Evolutionary conservation across 768 basidiomycete genomes (phyloP).

Genomic region (Suillus subluteus): DNA sequence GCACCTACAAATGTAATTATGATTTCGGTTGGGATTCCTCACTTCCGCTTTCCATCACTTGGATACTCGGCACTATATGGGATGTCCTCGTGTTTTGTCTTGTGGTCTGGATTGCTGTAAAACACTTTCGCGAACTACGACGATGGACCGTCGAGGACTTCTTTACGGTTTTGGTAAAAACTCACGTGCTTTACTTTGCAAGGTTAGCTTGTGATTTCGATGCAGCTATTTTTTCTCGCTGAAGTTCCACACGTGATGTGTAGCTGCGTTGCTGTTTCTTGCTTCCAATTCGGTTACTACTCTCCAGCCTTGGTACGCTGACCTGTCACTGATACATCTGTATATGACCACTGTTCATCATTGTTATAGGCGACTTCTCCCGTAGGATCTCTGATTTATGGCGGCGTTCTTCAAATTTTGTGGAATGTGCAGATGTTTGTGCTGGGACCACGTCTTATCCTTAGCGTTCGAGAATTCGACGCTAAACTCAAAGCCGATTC

Average conservation of each 20-base stretch:
- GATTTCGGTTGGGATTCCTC: neutral
- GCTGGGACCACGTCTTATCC: neutral
- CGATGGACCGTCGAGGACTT: neutral
- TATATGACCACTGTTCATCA: neutral
- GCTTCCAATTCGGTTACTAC: neutral
- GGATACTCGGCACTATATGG: neutral
- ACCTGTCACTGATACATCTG: neutral
- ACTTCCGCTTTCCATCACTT: neutral
- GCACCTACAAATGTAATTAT: neutral
- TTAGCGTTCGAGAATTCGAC: neutral
- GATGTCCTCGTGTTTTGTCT: neutral
- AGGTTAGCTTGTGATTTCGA: neutral
- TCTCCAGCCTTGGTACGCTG: neutral
- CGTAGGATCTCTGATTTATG: neutral
- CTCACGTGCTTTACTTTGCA: neutral
- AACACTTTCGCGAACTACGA: neutral
- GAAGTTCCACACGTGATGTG: neutral
- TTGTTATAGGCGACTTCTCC: neutral
- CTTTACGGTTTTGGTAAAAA: neutral
- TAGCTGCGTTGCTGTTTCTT: neutral
- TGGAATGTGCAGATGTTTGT: constrained; percentile 3
- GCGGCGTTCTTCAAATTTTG: neutral
- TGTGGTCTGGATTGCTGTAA: neutral
- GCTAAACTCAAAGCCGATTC: neutral
- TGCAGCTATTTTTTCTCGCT: neutral